These are phyloP conservation scores for Xerocomus spinulosus DNA, from an alignment of 768 basidiomycete species.

Conservation along the genomic window DNA sequence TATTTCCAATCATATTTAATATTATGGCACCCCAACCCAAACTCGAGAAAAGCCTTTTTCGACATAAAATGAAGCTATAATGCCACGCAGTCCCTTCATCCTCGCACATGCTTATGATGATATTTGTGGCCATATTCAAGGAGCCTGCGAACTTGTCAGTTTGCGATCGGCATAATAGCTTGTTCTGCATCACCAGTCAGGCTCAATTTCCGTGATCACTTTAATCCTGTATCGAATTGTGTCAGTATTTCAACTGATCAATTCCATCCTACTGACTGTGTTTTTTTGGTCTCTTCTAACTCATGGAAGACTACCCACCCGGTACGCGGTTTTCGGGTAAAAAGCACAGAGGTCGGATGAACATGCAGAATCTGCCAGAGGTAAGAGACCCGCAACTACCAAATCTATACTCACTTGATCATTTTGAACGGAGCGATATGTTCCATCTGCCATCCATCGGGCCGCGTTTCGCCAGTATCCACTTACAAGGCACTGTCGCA, in stretches of 20 bases:
- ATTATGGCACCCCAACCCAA: background rate
- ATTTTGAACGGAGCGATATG: constrained; percentile 84
- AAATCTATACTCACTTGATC: constrained; percentile 55
- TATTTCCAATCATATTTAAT: too few relatives aligned
- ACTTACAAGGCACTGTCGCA: constrained; percentile 85
- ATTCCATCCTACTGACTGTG: constrained; percentile 54
- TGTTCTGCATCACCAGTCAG: constrained; percentile 67
- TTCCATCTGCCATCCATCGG: constrained; percentile 87
- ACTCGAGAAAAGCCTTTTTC: background rate
- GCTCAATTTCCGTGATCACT: constrained; percentile 89
- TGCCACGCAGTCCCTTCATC: background rate
- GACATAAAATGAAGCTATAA: too few relatives aligned
- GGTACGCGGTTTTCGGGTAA: constrained; percentile 84
- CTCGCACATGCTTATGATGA: constrained; percentile 27
- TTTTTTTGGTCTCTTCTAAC: constrained; percentile 94
- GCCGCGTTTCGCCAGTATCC: constrained; percentile 96
- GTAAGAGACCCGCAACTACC: background rate
- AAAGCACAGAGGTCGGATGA: constrained; percentile 91
- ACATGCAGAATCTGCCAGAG: constrained; percentile 68
- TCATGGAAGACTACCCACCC: constrained; percentile 96
- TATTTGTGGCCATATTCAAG: constrained; percentile 49
- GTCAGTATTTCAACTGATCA: constrained; percentile 7
- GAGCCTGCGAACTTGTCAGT: constrained; percentile 33
- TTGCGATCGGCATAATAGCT: background rate
- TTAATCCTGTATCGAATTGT: constrained; percentile 57